Evolutionary conservation across 2,329 filamentous ascomycete species (phyloP).

Genomic region (Colletotrichum caudatum): DNA sequence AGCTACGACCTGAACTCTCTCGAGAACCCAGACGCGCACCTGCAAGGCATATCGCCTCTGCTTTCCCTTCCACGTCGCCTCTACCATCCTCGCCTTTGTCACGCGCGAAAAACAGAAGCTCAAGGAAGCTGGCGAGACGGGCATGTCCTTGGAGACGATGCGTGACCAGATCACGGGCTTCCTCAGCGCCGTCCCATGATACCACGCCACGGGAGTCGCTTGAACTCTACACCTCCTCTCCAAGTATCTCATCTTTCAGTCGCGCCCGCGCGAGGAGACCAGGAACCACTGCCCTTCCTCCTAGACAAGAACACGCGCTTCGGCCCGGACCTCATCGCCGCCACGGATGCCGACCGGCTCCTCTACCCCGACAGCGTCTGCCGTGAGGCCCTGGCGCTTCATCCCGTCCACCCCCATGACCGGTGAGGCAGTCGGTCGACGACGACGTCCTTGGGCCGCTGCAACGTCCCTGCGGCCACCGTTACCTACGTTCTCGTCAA

Average conservation of each 20-base stretch:
- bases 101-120: slow-evolving; percentile 56
- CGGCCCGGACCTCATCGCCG: slow-evolving; percentile 46
- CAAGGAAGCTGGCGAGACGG: slow-evolving; percentile 51
- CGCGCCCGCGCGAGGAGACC: slow-evolving; percentile 55
- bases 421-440: slow-evolving; percentile 55
- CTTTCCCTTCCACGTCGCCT: slow-evolving; percentile 53
- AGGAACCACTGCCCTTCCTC: slow-evolving; percentile 52
- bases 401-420: slow-evolving; percentile 60
- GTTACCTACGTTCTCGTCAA: slow-evolving; percentile 58
- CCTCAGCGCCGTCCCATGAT: slow-evolving; percentile 56
- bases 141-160: slow-evolving; percentile 50
- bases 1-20: slow-evolving; percentile 56
- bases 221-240: slow-evolving; percentile 58
- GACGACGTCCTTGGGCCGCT: slow-evolving; percentile 56
- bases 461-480: slow-evolving; percentile 56
- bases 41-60: slow-evolving; percentile 57
- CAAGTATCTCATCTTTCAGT: slow-evolving; percentile 54
- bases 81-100: slow-evolving; percentile 54
- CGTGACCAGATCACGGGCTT: slow-evolving; percentile 56
- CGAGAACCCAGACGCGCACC: slow-evolving; percentile 52
- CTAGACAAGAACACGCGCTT: slow-evolving; percentile 51
- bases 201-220: slow-evolving; percentile 58
- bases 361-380: slow-evolving; percentile 61
- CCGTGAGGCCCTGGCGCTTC: slow-evolving; percentile 58
- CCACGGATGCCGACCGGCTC: slow-evolving; percentile 54